Percentiles rank a stretch among this genome's conserved stretches.
These are phyloP conservation scores for Ogataea haglerorum DNA, from an alignment of 805 yeast genomes.

Conservation along the genomic window DNA sequence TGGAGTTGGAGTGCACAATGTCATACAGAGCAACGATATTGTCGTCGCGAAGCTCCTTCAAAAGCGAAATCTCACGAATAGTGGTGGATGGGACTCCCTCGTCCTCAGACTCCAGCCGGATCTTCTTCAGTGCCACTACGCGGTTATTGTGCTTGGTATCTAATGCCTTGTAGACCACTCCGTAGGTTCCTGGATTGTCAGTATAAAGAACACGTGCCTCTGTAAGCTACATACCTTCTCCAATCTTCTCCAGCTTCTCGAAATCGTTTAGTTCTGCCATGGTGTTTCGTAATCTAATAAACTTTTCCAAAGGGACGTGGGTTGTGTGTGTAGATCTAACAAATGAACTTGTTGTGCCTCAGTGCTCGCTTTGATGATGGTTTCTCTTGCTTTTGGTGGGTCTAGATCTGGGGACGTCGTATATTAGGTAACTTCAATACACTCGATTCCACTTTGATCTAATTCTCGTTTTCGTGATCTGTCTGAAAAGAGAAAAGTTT, in stretches of 20 bases:
- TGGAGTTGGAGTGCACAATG: slow-evolving; percentile 91
- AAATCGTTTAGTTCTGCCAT: slow-evolving; percentile 91
- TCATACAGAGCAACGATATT: slow-evolving; percentile 89
- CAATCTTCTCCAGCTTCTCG: slow-evolving; percentile 92
- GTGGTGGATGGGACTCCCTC: slow-evolving; percentile 99
- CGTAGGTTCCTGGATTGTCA: slow-evolving; percentile 68
- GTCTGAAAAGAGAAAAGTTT: slow-evolving; percentile 18
- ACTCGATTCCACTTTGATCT: background rate
- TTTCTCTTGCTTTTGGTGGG: background rate
- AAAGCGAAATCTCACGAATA: slow-evolving; percentile 88
- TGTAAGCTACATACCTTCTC: slow-evolving; percentile 64
- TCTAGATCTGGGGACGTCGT: background rate
- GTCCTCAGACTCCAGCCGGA: slow-evolving; percentile 91
- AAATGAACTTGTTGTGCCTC: background rate
- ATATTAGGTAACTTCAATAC: background rate
- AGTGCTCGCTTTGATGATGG: background rate
- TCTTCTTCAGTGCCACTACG: slow-evolving; percentile 93
- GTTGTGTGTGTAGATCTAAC: background rate
- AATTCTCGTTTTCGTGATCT: slow-evolving; percentile 14
- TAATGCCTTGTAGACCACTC: slow-evolving; percentile 94
- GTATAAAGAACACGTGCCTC: background rate
- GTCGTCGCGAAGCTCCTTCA: slow-evolving; percentile 91
- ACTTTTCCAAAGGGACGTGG: background rate
- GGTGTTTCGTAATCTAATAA: slow-evolving; percentile 1
- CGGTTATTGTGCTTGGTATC: slow-evolving; percentile 87